phyloP scores from a whole-genome alignment of 352 stramenopile species.

The Aphanomyces stellatus region DNA sequence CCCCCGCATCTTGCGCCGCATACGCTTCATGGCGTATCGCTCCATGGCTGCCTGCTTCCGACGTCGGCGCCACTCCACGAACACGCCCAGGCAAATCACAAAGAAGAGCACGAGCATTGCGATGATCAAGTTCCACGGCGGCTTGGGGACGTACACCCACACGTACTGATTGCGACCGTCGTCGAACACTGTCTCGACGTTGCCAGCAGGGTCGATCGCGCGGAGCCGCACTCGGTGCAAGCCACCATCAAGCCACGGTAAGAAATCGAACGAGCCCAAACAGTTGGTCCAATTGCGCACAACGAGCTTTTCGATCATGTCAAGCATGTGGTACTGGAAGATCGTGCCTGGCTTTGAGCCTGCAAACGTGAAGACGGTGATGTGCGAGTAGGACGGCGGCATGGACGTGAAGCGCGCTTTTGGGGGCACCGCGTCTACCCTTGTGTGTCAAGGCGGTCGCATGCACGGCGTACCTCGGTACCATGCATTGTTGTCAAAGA shows the following conservation, averaged over 20 bases:
- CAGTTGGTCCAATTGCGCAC: conserved; percentile 64
- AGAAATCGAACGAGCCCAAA: conserved; percentile 34
- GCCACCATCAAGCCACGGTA: conserved; percentile 61
- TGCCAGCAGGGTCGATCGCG: conserved; percentile 86
- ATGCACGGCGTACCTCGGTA: conserved; percentile 32
- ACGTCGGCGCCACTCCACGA: conserved; percentile 87
- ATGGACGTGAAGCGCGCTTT: conserved; percentile 42
- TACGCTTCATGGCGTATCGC: conserved; percentile 92
- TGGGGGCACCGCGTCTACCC: conserved; percentile 32
- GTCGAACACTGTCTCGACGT: conserved; percentile 82
- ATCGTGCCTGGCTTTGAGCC: conserved; percentile 82
- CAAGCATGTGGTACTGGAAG: conserved; percentile 90
- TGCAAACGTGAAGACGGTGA: conserved; percentile 82
- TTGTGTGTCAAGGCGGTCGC: background rate
- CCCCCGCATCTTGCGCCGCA: conserved; percentile 90
- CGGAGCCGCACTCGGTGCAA: conserved; percentile 87
- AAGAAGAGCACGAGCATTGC: conserved; percentile 63
- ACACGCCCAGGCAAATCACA: conserved; percentile 63
- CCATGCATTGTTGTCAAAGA: conserved; percentile 84
- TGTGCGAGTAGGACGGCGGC: conserved; percentile 40
- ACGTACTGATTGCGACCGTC: conserved; percentile 83
- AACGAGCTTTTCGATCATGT: conserved; percentile 78
- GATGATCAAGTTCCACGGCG: conserved; percentile 87
- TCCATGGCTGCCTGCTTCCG: conserved; percentile 88
- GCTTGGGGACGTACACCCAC: conserved; percentile 87